phyloP scores from a whole-genome alignment of 2,329 filamentous ascomycete species.

The Neonectria hederae region DNA sequence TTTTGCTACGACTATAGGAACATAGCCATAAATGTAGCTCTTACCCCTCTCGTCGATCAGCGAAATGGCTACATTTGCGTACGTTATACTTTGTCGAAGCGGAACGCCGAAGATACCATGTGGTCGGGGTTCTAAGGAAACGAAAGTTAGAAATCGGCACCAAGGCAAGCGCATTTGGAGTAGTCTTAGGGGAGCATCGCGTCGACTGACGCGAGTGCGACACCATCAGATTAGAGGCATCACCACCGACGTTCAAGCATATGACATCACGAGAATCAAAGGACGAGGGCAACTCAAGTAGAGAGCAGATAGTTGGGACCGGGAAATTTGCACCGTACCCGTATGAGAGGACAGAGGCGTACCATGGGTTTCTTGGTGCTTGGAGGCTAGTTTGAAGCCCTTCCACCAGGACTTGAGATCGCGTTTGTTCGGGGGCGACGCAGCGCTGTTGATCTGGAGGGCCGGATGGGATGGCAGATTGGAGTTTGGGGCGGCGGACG shows the following conservation, averaged over 20 bases:
- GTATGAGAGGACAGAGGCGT: constrained; percentile 36
- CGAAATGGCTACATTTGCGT: constrained; percentile 98
- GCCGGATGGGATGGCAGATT: constrained; percentile 46
- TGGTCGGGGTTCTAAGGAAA: constrained; percentile 55
- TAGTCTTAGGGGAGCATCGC: not conserved
- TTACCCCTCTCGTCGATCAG: constrained; percentile 91
- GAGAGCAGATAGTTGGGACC: constrained; percentile 1
- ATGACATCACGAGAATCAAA: constrained; percentile 11
- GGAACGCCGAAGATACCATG: constrained; percentile 95
- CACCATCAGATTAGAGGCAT: not conserved
- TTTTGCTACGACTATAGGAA: constrained; percentile 97
- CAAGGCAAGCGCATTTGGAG: constrained; percentile 8
- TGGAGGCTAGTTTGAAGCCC: constrained; percentile 80
- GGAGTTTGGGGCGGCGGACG: constrained; percentile 48
- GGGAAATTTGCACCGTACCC: constrained; percentile 12
- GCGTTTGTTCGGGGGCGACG: constrained; percentile 83
- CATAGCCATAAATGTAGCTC: constrained; percentile 98
- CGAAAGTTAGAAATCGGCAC: constrained; percentile 32
- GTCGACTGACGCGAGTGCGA: constrained; percentile 13
- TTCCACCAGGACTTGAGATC: constrained; percentile 98
- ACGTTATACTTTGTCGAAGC: constrained; percentile 91
- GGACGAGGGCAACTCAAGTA: not conserved
- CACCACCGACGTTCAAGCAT: not conserved
- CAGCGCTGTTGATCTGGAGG: constrained; percentile 51
- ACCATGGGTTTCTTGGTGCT: constrained; percentile 66